phyloP scores from a whole-genome alignment of 2,329 filamentous ascomycete genomes.

The Talaromyces sp. region DNA sequence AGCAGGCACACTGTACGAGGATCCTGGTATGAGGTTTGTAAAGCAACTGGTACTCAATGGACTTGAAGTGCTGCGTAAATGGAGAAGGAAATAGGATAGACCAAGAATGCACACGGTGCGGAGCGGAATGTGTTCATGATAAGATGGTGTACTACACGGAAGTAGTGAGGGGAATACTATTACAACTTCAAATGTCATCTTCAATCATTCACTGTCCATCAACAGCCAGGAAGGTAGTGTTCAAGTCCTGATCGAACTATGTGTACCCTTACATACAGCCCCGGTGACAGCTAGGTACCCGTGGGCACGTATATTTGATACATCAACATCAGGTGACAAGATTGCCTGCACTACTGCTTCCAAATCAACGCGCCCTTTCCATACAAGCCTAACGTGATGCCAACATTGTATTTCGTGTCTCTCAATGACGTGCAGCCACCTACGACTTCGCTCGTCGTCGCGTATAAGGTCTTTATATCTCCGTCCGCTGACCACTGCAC shows the following conservation, averaged over 20 bases:
- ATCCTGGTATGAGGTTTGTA: constrained; percentile 19
- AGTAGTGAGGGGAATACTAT: neutral
- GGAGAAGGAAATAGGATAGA: constrained; percentile 12
- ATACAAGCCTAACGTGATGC: constrained; percentile 20
- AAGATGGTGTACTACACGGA: constrained; percentile 6
- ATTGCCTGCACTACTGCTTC: neutral
- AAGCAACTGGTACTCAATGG: constrained; percentile 19
- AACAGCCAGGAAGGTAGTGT: too few relatives aligned
- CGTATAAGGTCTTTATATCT: neutral
- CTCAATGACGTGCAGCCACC: constrained; percentile 17
- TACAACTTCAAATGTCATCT: too few relatives aligned
- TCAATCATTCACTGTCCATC: too few relatives aligned
- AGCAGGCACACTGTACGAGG: constrained; percentile 20
- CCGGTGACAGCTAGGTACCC: too few relatives aligned
- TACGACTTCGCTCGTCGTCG: constrained; percentile 9
- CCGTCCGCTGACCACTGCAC: neutral
- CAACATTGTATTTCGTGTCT: constrained; percentile 18
- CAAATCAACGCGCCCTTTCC: constrained; percentile 20
- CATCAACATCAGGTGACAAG: neutral
- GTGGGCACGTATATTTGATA: neutral
- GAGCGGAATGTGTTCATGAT: constrained; percentile 12
- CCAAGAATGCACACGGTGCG: constrained; percentile 6
- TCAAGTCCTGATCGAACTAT: too few relatives aligned
- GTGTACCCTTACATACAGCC: neutral
- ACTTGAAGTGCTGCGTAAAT: constrained; percentile 19